Percentiles rank a stretch among this genome's conserved stretches.
Conservation (phyloP, 1,284 basidiomycete genomes). For the Apiotrichum sp. region DNA sequence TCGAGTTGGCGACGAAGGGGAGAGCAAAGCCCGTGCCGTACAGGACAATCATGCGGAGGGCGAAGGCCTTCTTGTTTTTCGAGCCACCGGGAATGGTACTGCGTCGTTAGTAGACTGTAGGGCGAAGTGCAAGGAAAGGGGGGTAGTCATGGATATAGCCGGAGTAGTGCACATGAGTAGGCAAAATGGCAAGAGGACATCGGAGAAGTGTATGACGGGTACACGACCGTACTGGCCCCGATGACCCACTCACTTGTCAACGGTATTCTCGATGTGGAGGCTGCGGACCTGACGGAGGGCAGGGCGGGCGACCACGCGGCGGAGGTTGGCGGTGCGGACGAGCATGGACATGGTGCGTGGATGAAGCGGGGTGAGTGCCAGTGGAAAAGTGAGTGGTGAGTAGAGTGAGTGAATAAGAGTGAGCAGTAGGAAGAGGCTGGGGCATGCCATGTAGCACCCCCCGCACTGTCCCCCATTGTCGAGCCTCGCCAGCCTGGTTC, state of each 20-base stretch:
- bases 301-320: not conserved
- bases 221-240: too few relatives aligned
- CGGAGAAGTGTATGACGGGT: too few relatives aligned
- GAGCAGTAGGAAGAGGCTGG: too few relatives aligned
- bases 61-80: not conserved
- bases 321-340: not conserved
- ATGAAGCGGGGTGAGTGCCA: not conserved
- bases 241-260: constrained; percentile 1
- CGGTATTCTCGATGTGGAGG: constrained; percentile 4
- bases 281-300: constrained; percentile 2
- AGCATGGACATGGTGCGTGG: not conserved
- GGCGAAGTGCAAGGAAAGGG: too few relatives aligned
- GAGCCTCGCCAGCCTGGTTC: too few relatives aligned
- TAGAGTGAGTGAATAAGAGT: too few relatives aligned
- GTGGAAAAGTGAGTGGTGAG: not conserved
- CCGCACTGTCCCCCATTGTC: too few relatives aligned
- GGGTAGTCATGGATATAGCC: too few relatives aligned
- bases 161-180: too few relatives aligned
- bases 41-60: not conserved
- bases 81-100: constrained; percentile 3
- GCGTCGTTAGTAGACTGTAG: not conserved
- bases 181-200: too few relatives aligned
- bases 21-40: not conserved
- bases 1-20: not conserved
- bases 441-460: too few relatives aligned